phyloP scores from a whole-genome alignment of 2,329 filamentous ascomycete species.

The Fusarium staphyleae region DNA sequence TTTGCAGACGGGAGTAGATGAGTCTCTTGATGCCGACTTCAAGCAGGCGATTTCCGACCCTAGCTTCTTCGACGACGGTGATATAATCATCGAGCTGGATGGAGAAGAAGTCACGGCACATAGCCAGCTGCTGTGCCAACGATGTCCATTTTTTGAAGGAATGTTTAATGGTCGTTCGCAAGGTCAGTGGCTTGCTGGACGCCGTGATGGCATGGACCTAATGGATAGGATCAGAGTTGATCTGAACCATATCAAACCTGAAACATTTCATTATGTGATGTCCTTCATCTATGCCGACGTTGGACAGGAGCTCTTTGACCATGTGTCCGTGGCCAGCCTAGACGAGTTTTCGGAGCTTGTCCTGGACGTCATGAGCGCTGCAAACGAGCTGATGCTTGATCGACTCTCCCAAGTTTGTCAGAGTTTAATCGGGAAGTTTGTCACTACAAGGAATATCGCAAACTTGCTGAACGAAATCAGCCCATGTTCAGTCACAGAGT shows the following conservation, averaged over 20 bases:
- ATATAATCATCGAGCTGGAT: slow-evolving; percentile 80
- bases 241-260: slow-evolving; percentile 77
- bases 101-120: slow-evolving; percentile 77
- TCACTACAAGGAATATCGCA: slow-evolving; percentile 86
- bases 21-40: slow-evolving; percentile 73
- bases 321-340: slow-evolving; percentile 72
- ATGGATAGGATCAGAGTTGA: slow-evolving; percentile 71
- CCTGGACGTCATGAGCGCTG: slow-evolving; percentile 86
- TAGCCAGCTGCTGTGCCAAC: slow-evolving; percentile 77
- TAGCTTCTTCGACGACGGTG: slow-evolving; percentile 78
- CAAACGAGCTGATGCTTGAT: slow-evolving; percentile 96
- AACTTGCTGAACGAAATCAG: slow-evolving; percentile 85
- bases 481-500: slow-evolving; percentile 80
- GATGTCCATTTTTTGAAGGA: slow-evolving; percentile 91
- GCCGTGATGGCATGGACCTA: slow-evolving; percentile 57
- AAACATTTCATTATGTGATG: slow-evolving; percentile 80
- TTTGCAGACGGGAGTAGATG: slow-evolving; percentile 71
- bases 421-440: slow-evolving; percentile 79
- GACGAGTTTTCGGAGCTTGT: slow-evolving; percentile 90
- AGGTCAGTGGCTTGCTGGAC: slow-evolving; percentile 81
- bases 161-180: slow-evolving; percentile 88
- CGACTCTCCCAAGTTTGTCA: slow-evolving; percentile 90
- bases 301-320: slow-evolving; percentile 81
- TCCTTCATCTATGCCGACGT: slow-evolving; percentile 84
- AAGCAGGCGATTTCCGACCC: slow-evolving; percentile 71